Base-by-base conservation (phyloP, 768 basidiomycete species). In the Thelephora ganbajun region DNA sequence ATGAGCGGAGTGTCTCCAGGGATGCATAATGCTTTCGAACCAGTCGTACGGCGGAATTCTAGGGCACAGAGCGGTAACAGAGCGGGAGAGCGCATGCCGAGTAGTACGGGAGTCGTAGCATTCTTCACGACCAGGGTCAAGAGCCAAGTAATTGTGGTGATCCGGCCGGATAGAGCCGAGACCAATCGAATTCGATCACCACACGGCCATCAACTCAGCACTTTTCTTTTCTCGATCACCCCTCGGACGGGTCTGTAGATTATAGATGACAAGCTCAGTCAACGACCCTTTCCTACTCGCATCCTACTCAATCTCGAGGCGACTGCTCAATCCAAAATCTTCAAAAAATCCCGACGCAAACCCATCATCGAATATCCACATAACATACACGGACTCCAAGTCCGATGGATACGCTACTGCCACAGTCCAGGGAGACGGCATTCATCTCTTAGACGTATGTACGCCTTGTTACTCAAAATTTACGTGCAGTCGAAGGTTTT, bases 391-490 rank as follows among this genome's bases (percentile, higher is more conserved):
- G 6, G 51, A 57, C 44, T 36, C 48, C 41, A 43, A 66, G 49
- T 59, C 61, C 37, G 77, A 81, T 35, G 74, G 77, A 22, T 72
- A 72, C 67, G 79, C 73, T 36, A 82, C 82, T 0, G 69, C 84
- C 47, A 72, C 82, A 12, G 79, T 71, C 11, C 83, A 86, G 51
- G 73, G 71, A 52, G 83, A 89, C 48, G 86, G 86, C 26, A 66
- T 88, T 35, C 83, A 88, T 62, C 59, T 89, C 41, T 61, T 83
- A 49, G 80, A 88, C 59, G 85, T 87, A 57, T 55, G 72, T 68
- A 16, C 30, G 13, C 19, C 22, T 14, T 30, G 26, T 30, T 30
- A 30, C 26, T 9, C 26, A n/a, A 18, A 30, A 20, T 19, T 41
- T 20, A 35, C 35, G 20, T 43, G n/a, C 23, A 42, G 14, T 16